Evolutionary conservation across 805 yeast species (phyloP).

Genomic region (Suhomyces vadensis): DNA sequence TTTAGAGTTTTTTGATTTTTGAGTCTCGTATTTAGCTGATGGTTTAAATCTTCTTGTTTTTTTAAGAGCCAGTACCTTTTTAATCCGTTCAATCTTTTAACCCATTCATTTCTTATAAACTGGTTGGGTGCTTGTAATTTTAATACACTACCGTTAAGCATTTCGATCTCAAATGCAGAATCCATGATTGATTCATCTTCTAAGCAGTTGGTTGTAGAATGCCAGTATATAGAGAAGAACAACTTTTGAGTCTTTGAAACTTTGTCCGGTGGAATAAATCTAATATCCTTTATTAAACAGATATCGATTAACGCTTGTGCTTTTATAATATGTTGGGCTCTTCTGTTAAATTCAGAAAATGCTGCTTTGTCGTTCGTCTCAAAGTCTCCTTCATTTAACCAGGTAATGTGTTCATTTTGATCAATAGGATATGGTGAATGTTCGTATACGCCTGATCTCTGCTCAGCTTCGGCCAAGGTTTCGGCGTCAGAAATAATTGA

Average conservation of each 20-base stretch:
- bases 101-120: conserved; percentile 64
- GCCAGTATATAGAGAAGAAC: conserved; percentile 33
- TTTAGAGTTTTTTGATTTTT: conserved; percentile 49
- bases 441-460: conserved; percentile 35
- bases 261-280: conserved; percentile 25
- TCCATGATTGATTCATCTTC: conserved; percentile 38
- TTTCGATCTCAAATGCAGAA: conserved; percentile 53
- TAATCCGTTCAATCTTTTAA: conserved; percentile 46
- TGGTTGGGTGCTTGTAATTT: conserved; percentile 58
- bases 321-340: conserved; percentile 52
- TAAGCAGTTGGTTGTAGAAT: conserved; percentile 21
- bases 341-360: conserved; percentile 63
- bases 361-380: conserved; percentile 56
- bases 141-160: conserved; percentile 47
- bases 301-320: conserved; percentile 67
- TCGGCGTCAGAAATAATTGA: background rate
- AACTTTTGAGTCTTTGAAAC: conserved; percentile 26
- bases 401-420: conserved; percentile 51
- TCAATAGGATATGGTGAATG: conserved; percentile 59
- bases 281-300: conserved; percentile 44
- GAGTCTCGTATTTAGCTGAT: conserved; percentile 38
- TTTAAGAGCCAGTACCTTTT: conserved; percentile 60
- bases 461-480: background rate
- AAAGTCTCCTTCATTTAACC: conserved; percentile 58
- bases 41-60: conserved; percentile 39